Evolutionary conservation across 73 alveolate genomes (phyloP), one percentile per base, ranked within the genome.

Genomic region (Paramecium biaurelia): DNA sequence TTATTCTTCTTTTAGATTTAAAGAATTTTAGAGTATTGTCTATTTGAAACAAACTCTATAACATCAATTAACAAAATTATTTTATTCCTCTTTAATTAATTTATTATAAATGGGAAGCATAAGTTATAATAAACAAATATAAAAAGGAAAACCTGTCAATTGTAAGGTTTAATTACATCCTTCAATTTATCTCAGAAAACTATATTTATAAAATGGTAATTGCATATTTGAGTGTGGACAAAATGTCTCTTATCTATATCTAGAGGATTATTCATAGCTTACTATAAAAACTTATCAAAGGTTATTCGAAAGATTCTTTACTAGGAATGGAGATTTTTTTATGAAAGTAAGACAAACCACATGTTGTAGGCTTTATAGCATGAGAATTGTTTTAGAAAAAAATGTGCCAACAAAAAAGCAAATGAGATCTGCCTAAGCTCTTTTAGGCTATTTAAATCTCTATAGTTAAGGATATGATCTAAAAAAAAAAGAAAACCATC

Each of bases 21-120:
- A 35, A 70, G 57, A 26, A 89, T 89, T 57, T 89, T 89, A 24
- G 92, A 89, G 30, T 89, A 23, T 89, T 89, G 14, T 30, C 94
- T 53, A 53, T 53, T 53, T 4, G 68, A 53, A 53, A 53, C 30
- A 53, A 89, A 88, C 35, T 88, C 93, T 24, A 70, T 88, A 8
- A 88, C 89, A 70, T 88, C 90, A 37, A 90, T 68, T 18, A 90
- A 90, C 23, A 88, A 45, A 67, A 88, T 88, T 70, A 68, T 88
- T 58, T 47, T 47, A n/a, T 47, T n/a, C 14, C 59, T 47, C 6
- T 47, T 47, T 47, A 11, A 15, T 47, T 14, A 47, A 53, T 53
- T 53, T 18, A 53, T 53, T 4, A 53, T 1, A 53, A 18, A 53
- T 18, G 30, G 30, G 68, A 5, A 53, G 15, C 14, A 7, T 53